Conservation (phyloP, 148 eudicot genomes). For the Camellia lanceoleosa region DNA sequence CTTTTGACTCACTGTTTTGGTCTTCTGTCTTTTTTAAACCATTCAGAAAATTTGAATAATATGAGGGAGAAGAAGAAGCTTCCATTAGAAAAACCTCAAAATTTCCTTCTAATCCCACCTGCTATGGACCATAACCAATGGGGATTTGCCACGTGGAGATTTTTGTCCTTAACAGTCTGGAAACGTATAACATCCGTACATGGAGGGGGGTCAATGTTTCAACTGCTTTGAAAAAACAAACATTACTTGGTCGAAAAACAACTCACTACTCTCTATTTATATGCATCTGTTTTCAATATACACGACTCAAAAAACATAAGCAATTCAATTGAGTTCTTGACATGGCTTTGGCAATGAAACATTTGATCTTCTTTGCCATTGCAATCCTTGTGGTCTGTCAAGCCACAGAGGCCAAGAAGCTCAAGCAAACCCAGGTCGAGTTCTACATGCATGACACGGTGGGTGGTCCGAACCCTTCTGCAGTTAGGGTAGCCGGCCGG, state of each 20-base stretch:
- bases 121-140: background rate
- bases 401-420: background rate
- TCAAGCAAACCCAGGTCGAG: constrained; percentile 6
- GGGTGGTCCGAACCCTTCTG: constrained; percentile 4
- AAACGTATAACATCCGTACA: background rate
- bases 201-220: background rate
- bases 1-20: no score
- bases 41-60: no score
- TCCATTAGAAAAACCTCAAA: no score
- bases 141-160: background rate
- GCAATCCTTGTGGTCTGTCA: constrained; percentile 1
- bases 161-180: background rate
- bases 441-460: constrained; percentile 6
- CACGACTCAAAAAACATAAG: background rate
- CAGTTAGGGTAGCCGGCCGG: constrained; percentile 11
- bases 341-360: constrained; percentile 5
- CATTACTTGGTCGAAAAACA: background rate
- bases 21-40: no score
- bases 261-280: background rate
- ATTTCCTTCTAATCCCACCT: background rate
- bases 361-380: background rate
- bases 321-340: background rate
- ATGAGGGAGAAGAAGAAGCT: no score
- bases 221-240: background rate
- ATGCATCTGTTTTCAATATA: background rate